Conservation (phyloP, 164 flowering plant species). For the Piper longum region DNA sequence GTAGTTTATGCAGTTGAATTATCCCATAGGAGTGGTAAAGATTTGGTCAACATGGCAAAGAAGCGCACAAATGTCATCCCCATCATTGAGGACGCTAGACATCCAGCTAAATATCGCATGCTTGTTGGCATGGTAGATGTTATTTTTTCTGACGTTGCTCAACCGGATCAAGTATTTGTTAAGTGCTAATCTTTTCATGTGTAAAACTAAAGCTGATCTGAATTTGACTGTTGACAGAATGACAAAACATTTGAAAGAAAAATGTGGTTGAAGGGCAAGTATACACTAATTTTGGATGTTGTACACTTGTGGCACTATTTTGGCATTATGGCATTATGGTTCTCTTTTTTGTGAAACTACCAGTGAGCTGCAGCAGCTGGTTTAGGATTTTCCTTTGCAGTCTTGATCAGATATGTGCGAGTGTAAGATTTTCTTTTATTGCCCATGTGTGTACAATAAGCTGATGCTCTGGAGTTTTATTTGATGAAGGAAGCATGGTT, state of each 20-base stretch:
- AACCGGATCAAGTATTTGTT: constrained; percentile 81
- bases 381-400: not conserved
- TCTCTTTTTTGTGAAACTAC: too few species aligned
- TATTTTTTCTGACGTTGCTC: constrained; percentile 91
- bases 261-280: too few species aligned
- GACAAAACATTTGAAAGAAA: not conserved
- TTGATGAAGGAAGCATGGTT: constrained; percentile 41
- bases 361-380: not conserved
- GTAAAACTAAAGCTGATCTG: too few species aligned
- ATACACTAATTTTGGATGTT: too few species aligned
- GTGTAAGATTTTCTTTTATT: not conserved
- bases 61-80: constrained; percentile 89
- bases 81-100: constrained; percentile 87
- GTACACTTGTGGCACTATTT: too few species aligned
- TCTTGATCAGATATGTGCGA: too few species aligned
- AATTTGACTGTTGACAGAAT: not conserved
- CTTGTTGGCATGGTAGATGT: constrained; percentile 94
- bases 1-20: constrained; percentile 93
- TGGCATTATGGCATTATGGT: too few species aligned
- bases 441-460: constrained; percentile 34
- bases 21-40: constrained; percentile 97
- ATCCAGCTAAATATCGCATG: constrained; percentile 92
- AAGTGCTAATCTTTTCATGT: not conserved
- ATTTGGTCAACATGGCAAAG: constrained; percentile 96
- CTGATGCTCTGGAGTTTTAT: constrained; percentile 41